These are phyloP conservation scores for Pseudoscleropodium purum DNA, from an alignment of 225 moss, liverwort and hornwort genomes.

Conservation along the genomic window DNA sequence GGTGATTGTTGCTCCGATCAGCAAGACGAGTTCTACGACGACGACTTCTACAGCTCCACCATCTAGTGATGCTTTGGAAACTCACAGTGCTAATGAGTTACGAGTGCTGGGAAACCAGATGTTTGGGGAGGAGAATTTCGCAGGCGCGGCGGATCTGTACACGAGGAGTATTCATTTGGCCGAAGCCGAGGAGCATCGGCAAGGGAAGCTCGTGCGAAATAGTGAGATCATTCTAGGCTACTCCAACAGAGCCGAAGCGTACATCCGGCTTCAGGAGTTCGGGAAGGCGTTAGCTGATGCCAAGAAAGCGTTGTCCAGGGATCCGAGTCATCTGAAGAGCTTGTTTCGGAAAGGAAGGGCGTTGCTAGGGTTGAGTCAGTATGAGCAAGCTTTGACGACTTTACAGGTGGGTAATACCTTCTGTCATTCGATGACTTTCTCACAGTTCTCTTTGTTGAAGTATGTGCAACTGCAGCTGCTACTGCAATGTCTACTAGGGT, in stretches of 20 bases:
- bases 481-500: neutral
- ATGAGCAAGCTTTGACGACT: constrained; percentile 63
- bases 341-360: constrained; percentile 84
- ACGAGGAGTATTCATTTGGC: constrained; percentile 56
- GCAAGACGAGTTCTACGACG: neutral
- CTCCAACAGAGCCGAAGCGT: constrained; percentile 87
- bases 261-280: constrained; percentile 68
- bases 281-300: constrained; percentile 71
- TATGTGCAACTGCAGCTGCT: neutral
- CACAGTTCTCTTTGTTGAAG: neutral
- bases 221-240: constrained; percentile 78
- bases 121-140: constrained; percentile 62
- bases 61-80: neutral
- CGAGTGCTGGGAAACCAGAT: constrained; percentile 65
- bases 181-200: constrained; percentile 43
- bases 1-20: neutral
- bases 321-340: constrained; percentile 77
- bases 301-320: constrained; percentile 55
- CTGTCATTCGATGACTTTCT: neutral
- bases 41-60: neutral
- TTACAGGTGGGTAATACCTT: constrained; percentile 22
- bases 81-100: constrained; percentile 43
- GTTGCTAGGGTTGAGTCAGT: constrained; percentile 64
- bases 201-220: constrained; percentile 27
- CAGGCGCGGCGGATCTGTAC: constrained; percentile 58